These are phyloP conservation scores for Picochlorum sp. DNA, from an alignment of 139 green algal species.

Conservation along the genomic window DNA sequence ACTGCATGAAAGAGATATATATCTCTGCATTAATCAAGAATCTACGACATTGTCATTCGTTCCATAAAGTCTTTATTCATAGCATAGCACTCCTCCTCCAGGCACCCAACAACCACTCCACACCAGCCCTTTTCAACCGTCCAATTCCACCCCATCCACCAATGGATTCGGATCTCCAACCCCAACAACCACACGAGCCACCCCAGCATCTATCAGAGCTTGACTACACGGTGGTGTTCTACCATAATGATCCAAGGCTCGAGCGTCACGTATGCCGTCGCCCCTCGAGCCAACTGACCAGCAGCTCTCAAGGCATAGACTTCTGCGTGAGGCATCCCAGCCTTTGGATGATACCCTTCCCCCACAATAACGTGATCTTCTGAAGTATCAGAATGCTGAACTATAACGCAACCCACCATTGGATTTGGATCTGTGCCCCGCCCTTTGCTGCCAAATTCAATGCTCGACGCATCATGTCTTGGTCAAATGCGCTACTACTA, in stretches of 20 bases:
- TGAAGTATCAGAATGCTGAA: constrained; percentile 14
- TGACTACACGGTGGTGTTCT: constrained; percentile 86
- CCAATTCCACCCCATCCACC: constrained; percentile 66
- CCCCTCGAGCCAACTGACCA: constrained; percentile 54
- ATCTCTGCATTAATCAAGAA: no score
- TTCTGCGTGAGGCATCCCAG: constrained; percentile 93
- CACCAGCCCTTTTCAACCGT: constrained; percentile 58
- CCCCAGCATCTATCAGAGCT: constrained; percentile 75
- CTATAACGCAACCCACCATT: constrained; percentile 90
- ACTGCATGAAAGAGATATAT: no score
- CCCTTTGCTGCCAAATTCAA: constrained; percentile 66
- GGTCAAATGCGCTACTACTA: constrained; percentile 32
- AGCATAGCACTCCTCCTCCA: constrained; percentile 43
- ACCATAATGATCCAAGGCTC: constrained; percentile 97
- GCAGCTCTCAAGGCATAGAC: constrained; percentile 89
- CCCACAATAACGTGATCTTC: constrained; percentile 68
- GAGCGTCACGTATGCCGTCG: constrained; percentile 96
- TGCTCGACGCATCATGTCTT: constrained; percentile 66
- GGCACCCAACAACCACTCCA: constrained; percentile 52
- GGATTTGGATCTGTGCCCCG: constrained; percentile 90
- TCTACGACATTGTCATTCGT: constrained; percentile 42
- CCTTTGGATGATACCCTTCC: constrained; percentile 90
- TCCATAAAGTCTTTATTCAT: constrained; percentile 84
- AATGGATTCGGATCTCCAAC: constrained; percentile 83
- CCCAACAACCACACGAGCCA: constrained; percentile 82